Percentiles rank a stretch among this genome's conserved stretches.
These are phyloP conservation scores for Fulvia fulva DNA, from an alignment of 2,329 filamentous ascomycete species.

Conservation along the genomic window DNA sequence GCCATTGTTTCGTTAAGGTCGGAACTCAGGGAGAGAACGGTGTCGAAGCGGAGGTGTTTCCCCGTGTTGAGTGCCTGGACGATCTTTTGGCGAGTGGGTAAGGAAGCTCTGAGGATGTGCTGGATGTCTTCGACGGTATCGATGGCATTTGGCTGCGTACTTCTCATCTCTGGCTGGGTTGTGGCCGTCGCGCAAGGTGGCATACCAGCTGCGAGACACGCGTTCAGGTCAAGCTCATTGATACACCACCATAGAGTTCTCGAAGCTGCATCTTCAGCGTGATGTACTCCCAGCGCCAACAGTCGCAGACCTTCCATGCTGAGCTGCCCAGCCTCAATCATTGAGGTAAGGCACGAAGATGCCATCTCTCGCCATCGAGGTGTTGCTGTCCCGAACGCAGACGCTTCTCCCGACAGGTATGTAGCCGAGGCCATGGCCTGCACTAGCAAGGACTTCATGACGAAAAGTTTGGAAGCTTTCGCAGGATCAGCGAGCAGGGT, in stretches of 20 bases:
- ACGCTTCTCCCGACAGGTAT: constrained; percentile 6
- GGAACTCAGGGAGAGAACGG: constrained; percentile 10
- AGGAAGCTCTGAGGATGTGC: constrained; percentile 4
- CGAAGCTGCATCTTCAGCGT: background rate
- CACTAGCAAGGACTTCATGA: constrained; percentile 5
- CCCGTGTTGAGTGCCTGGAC: constrained; percentile 9
- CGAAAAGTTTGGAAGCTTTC: constrained; percentile 2
- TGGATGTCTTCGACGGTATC: background rate
- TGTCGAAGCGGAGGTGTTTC: constrained; percentile 9
- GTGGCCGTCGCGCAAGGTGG: background rate
- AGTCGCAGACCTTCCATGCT: constrained; percentile 1
- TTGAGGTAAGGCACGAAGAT: constrained; percentile 2
- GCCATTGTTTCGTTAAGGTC: constrained; percentile 13
- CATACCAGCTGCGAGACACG: constrained; percentile 14
- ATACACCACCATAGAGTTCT: constrained; percentile 11
- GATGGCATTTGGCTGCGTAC: background rate
- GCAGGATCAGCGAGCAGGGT: constrained; percentile 2
- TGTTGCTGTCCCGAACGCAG: background rate
- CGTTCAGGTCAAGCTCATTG: constrained; percentile 14
- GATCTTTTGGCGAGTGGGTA: constrained; percentile 11
- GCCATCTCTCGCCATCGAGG: constrained; percentile 10
- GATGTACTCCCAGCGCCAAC: constrained; percentile 6
- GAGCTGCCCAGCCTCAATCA: constrained; percentile 5
- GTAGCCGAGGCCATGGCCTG: constrained; percentile 10
- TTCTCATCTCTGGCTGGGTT: background rate